phyloP scores from a whole-genome alignment of 192 early-diverging fungal genomes.

The Obelidium mucronatum region DNA sequence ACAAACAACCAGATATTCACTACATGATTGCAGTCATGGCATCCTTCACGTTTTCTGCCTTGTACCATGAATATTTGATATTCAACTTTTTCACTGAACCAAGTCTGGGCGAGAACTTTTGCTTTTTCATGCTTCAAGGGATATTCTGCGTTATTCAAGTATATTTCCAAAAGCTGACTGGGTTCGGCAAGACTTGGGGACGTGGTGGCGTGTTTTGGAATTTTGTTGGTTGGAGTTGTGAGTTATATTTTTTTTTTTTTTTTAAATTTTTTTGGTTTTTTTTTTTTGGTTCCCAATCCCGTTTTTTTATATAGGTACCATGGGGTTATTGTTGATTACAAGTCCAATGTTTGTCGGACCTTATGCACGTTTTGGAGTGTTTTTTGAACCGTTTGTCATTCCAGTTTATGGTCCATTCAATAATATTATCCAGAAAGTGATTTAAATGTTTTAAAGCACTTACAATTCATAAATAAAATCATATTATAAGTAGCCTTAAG shows the following conservation, averaged over 20 bases:
- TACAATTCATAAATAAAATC: background rate
- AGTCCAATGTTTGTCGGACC: conserved; percentile 5
- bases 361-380: background rate
- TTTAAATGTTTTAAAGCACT: background rate
- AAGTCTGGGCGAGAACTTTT: background rate
- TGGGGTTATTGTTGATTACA: background rate
- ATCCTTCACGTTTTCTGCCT: background rate
- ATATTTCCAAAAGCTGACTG: background rate
- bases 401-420: background rate
- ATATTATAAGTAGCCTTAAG: background rate
- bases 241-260: background rate
- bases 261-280: too few relatives aligned
- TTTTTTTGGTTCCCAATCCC: too few relatives aligned
- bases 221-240: background rate
- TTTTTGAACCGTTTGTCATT: background rate
- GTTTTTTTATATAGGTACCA: too few relatives aligned
- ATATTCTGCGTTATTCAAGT: background rate
- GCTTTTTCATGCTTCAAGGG: conserved; percentile 7
- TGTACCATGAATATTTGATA: background rate
- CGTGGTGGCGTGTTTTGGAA: background rate
- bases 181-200: background rate
- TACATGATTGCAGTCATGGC: background rate
- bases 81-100: background rate
- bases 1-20: background rate
- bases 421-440: background rate